These are phyloP conservation scores for Coniochaeta sp. DNA, from an alignment of 2,329 filamentous ascomycete species.

Conservation along the genomic window DNA sequence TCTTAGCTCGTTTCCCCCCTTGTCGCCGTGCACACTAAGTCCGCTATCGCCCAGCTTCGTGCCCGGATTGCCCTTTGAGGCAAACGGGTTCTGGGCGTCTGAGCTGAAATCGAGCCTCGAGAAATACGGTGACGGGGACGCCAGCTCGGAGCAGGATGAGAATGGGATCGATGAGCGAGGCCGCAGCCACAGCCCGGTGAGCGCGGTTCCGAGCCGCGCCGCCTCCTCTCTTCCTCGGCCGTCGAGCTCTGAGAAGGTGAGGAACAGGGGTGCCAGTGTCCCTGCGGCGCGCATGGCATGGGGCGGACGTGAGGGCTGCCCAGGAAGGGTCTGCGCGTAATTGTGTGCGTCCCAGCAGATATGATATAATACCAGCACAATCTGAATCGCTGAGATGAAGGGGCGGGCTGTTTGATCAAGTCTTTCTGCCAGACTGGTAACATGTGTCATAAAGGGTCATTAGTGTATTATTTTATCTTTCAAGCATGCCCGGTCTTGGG, in stretches of 20 bases:
- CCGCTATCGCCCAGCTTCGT: constrained; percentile 11
- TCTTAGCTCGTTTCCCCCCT: background rate
- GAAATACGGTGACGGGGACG: background rate
- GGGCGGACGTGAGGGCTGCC: background rate
- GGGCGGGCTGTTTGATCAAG: background rate
- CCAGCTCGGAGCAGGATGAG: background rate
- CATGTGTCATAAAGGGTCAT: background rate
- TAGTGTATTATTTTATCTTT: background rate
- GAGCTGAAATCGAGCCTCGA: background rate
- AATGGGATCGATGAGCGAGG: background rate
- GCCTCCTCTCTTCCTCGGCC: background rate
- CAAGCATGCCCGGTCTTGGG: background rate
- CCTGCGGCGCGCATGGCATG: background rate
- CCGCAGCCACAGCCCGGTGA: background rate
- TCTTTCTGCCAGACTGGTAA: background rate
- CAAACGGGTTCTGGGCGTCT: background rate
- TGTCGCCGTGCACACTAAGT: constrained; percentile 5
- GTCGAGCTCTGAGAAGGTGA: background rate
- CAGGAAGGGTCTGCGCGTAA: background rate
- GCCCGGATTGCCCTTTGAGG: constrained; percentile 1
- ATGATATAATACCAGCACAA: background rate
- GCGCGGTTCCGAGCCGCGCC: background rate
- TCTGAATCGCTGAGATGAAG: background rate
- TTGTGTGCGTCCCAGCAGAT: background rate
- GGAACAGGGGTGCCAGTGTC: background rate